These are phyloP conservation scores for Sugiyamaella americana DNA, from an alignment of 805 yeast genomes.

Conservation along the genomic window DNA sequence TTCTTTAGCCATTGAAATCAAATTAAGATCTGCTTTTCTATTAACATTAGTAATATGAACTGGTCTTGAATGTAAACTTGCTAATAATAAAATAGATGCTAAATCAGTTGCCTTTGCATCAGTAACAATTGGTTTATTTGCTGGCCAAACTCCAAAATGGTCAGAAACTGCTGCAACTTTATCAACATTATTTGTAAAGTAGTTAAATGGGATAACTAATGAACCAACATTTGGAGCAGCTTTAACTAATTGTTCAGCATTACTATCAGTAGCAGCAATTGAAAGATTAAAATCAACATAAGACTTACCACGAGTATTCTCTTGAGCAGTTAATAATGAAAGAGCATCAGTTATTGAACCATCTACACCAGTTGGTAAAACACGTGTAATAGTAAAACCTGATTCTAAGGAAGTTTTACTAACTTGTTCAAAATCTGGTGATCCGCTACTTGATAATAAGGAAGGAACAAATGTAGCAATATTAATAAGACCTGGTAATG, in stretches of 20 bases:
- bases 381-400: conserved; percentile 82
- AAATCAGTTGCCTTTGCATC: conserved; percentile 89
- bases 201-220: conserved; percentile 74
- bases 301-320: conserved; percentile 45
- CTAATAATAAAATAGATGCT: conserved; percentile 86
- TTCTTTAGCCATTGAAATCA: conserved; percentile 78
- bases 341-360: conserved; percentile 63
- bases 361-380: conserved; percentile 63
- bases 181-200: conserved; percentile 47
- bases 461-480: conserved; percentile 74
- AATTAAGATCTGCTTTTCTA: conserved; percentile 70
- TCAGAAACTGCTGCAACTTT: conserved; percentile 74
- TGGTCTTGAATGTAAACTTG: conserved; percentile 76
- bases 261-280: conserved; percentile 73
- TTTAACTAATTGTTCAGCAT: conserved; percentile 54
- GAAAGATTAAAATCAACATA: conserved; percentile 78
- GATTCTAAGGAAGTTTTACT: conserved; percentile 69
- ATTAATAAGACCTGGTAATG: conserved; percentile 82
- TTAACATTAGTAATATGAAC: conserved; percentile 87
- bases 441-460: conserved; percentile 40
- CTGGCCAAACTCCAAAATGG: conserved; percentile 81
- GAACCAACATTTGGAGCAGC: conserved; percentile 67
- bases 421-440: conserved; percentile 56
- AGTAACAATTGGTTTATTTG: conserved; percentile 74
- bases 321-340: conserved; percentile 59